Conservation (phyloP, 495 filamentous ascomycete species). For the Apiosordaria backusii region DNA sequence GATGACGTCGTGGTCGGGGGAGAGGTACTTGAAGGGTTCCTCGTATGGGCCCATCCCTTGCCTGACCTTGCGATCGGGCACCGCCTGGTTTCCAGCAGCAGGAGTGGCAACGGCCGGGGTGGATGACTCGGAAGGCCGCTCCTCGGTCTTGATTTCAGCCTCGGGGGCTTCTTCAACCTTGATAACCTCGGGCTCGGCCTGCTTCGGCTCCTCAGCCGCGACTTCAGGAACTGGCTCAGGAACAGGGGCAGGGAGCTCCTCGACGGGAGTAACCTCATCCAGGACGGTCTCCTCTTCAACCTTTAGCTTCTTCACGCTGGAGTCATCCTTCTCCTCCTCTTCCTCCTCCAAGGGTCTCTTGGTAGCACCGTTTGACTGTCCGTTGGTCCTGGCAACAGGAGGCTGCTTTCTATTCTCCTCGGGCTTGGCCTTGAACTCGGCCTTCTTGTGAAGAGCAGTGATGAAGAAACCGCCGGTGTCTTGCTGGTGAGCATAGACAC, state of each 20-base stretch:
- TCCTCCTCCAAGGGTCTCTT: conserved; percentile 31
- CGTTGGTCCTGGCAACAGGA: conserved; percentile 42
- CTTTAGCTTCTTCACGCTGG: conserved; percentile 37
- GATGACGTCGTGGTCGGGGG: conserved; percentile 68
- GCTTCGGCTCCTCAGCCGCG: conserved; percentile 22
- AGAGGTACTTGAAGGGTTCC: conserved; percentile 89
- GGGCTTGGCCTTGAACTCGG: conserved; percentile 80
- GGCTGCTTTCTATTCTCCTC: conserved; percentile 60
- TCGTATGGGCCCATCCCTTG: conserved; percentile 54
- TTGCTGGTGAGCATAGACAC: conserved; percentile 90
- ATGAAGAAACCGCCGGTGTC: conserved; percentile 98
- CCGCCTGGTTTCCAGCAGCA: conserved; percentile 7
- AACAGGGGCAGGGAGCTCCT: conserved; percentile 12
- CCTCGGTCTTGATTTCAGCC: conserved; percentile 19
- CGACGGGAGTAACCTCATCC: conserved; percentile 24
- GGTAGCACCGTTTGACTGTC: conserved; percentile 40
- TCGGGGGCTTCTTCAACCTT: neutral
- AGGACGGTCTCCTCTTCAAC: conserved; percentile 30
- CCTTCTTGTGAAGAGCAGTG: conserved; percentile 83
- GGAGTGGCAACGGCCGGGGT: conserved; percentile 16
- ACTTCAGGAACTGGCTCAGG: conserved; percentile 28
- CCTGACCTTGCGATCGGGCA: conserved; percentile 36
- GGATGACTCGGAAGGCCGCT: conserved; percentile 19
- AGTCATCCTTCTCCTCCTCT: conserved; percentile 34
- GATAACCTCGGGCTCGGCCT: conserved; percentile 3